Base-by-base conservation (phyloP, 305 asterid genomes). In the Fraxinus sp. region DNA sequence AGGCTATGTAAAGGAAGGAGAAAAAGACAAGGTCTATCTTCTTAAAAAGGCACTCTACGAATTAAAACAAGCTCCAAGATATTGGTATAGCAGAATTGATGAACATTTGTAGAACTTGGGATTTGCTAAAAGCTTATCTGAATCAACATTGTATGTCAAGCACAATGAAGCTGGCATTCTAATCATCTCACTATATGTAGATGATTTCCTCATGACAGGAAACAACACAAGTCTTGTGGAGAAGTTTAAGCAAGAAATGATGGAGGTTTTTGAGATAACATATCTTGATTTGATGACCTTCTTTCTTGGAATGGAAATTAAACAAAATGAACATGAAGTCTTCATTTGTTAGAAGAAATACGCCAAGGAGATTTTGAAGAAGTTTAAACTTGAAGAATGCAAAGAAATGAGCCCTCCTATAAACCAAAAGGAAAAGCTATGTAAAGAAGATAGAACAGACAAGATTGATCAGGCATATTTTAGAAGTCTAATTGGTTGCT, bases 221-320 rank as follows among this genome's bases (percentile, higher is more conserved):
- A n/a, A 3, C 39, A 70, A 70, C 1, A 24, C 39, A 7, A 70
- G 7, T 9, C 14, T 70, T 10, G 39, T 70, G 6, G 30, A 70
- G 0, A 13, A 26, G 7, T 70, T 70, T 32, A 70, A 37, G 43
- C 10, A 37, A 37, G 10, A 37, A 7, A 37, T 37, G 43, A 37
- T 7, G 43, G 43, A 37, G 36, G 39, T 9, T 26, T 70, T 70
- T 10, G 75, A 28, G 36, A 70, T 26, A 3, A 28, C 0, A 70
- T 7, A 70, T 70, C 18, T 41, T 11, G 3, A 1, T 41, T 41
- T 9, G 49, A 41, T 41, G 14, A 41, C 14, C 3, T 39, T 39
- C 75, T 68, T 28, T 28, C 75, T 70, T 70, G 39, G 75, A 70
- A 70, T 28, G 39, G n/a, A 70, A 24, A 70, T 70, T 70, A 70